Base-by-base conservation (phyloP, 2,329 filamentous ascomycete species). In the Diaporthe sp. region DNA sequence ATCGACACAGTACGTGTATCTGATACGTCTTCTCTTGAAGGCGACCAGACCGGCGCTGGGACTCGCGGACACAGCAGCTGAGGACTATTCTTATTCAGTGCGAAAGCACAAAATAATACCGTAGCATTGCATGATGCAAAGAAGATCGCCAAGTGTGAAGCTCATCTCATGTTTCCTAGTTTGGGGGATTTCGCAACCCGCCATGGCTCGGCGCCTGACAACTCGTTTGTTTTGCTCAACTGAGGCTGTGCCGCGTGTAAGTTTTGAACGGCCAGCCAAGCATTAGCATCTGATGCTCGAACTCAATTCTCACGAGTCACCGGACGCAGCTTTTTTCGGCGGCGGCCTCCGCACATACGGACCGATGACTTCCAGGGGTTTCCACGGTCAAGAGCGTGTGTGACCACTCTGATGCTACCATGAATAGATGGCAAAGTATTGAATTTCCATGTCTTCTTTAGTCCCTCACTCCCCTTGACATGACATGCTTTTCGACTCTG, bases 41-140 rank as follows among this genome's bases (percentile, higher is more conserved):
- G 9, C 33, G 4, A 17, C 64, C 8, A 50, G 13, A 35, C 9
- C 8, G 9, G 45, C n/a, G 54, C 3, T 40, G n/a, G 52, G n/a
- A 5, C 64, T 38, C 15, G 9, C 33, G 7, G 64, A 22, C n/a
- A 45, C 33, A 19, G 15, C 33, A 54, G 33, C 33, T 40, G 47
- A 7, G 30, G 2, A 50, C 4, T 25, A 52, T 35, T 25, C 28
- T 25, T 33, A 19, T 38, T 52, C 30, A 67, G 45, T 38, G n/a
- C 22, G 42, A 52, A 15, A n/a, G 33, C 15, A 40, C 47, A 40
- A 54, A 33, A 45, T 40, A 68, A 54, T 38, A 54, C 22, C 38
- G n/a, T 68, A 68, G 45, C 64, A 68, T n/a, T 54, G 64, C 64
- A 68, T 68, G n/a, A 68, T 52, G 64, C 47, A 68, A 40, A 68